Conservation (phyloP, 2,329 filamentous ascomycete species). For the Cladosporium phlei region DNA sequence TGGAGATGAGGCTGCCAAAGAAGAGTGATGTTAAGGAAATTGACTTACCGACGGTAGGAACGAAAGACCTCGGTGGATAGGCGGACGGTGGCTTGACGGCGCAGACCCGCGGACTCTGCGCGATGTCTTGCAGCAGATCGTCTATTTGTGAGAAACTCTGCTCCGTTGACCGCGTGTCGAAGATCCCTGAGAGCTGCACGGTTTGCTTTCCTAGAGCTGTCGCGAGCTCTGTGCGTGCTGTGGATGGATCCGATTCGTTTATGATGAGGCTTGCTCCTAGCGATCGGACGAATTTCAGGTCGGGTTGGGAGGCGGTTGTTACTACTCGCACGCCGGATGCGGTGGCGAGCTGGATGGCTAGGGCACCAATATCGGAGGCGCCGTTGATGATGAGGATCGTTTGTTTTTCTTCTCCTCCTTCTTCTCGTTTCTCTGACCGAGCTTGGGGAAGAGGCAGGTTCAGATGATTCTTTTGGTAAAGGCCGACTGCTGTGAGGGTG, state of each 20-base stretch:
- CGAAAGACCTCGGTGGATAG: neutral
- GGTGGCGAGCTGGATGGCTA: conserved; percentile 26
- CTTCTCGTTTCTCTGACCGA: too few relatives aligned
- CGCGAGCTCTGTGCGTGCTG: conserved; percentile 15
- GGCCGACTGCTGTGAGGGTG: conserved; percentile 39
- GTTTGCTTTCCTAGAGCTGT: conserved; percentile 30
- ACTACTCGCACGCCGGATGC: conserved; percentile 27
- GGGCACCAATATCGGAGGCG: conserved; percentile 24
- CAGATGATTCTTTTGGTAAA: conserved; percentile 37
- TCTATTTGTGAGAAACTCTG: neutral
- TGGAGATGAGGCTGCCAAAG: too few relatives aligned
- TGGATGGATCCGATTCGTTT: conserved; percentile 27
- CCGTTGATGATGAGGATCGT: conserved; percentile 45
- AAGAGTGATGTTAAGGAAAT: neutral
- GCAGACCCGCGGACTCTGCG: neutral
- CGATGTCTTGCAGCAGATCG: neutral
- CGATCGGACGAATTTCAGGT: conserved; percentile 21
- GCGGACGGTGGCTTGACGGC: neutral
- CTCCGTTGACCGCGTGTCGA: conserved; percentile 22
- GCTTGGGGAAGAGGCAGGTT: conserved; percentile 35
- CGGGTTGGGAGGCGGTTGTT: conserved; percentile 25
- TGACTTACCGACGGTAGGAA: neutral
- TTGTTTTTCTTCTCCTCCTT: conserved; percentile 30
- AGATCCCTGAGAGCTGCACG: conserved; percentile 34
- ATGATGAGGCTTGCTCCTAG: conserved; percentile 24